These are phyloP conservation scores for Parathielavia hyrcaniae DNA, from an alignment of 495 filamentous ascomycete species.

Conservation along the genomic window DNA sequence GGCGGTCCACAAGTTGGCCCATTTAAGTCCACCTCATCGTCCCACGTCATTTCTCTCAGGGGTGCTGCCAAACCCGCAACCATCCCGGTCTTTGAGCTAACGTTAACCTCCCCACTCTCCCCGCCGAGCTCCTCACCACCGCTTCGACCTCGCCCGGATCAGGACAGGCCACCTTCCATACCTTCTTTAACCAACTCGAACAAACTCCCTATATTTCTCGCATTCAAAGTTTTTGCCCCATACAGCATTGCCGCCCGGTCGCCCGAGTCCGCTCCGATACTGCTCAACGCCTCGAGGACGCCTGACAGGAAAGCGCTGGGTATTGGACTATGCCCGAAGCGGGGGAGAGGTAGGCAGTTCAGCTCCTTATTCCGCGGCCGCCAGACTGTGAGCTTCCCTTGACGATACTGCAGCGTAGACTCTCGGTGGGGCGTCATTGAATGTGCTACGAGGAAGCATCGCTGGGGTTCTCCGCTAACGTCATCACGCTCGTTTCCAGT, in stretches of 20 bases:
- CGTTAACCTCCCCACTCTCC: too few relatives aligned
- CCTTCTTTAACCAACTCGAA: neutral
- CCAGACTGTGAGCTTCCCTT: neutral
- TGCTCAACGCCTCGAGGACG: neutral
- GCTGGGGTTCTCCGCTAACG: conserved; percentile 10
- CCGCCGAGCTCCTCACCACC: too few relatives aligned
- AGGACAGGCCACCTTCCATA: too few relatives aligned
- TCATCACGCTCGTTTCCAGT: conserved; percentile 23
- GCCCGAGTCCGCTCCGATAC: neutral
- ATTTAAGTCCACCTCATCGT: too few relatives aligned
- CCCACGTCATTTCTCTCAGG: too few relatives aligned
- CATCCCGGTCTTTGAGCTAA: too few relatives aligned
- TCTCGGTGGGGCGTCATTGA: neutral
- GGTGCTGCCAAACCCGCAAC: too few relatives aligned
- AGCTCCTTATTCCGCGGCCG: neutral
- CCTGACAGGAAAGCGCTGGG: neutral
- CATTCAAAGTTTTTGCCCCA: neutral
- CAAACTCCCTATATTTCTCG: neutral
- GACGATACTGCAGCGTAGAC: neutral
- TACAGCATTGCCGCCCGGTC: neutral
- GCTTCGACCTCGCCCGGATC: too few relatives aligned
- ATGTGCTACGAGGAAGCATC: neutral
- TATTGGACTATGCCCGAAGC: conserved; percentile 37
- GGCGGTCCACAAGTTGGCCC: too few relatives aligned
- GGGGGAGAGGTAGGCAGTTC: conserved; percentile 38